Evolutionary conservation across 371 early-diverging fungal species (phyloP).

Genomic region (Thermomucor indicae-seudaticae): DNA sequence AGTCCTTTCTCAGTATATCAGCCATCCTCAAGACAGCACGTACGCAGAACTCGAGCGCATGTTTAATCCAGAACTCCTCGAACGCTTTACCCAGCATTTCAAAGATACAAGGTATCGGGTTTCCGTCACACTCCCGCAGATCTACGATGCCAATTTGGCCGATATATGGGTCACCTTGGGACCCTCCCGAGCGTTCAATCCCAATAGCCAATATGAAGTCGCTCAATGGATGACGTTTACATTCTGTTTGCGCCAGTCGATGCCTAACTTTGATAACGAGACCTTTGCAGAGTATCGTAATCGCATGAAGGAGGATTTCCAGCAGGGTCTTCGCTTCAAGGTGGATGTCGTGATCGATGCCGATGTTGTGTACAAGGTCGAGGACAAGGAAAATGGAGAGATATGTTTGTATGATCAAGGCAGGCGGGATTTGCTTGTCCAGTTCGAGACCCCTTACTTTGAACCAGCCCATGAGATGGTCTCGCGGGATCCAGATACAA

Average conservation of each 20-base stretch:
- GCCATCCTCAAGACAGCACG: constrained; percentile 7
- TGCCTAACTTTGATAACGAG: constrained; percentile 27
- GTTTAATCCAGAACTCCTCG: constrained; percentile 40
- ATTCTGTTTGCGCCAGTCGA: constrained; percentile 16
- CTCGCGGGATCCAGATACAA: constrained; percentile 40
- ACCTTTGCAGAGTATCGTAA: constrained; percentile 37
- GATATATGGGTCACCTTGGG: constrained; percentile 57
- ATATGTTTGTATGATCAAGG: constrained; percentile 43
- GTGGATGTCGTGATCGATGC: constrained; percentile 59
- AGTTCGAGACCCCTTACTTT: constrained; percentile 58
- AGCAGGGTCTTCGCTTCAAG: constrained; percentile 50
- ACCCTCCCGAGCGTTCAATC: constrained; percentile 22
- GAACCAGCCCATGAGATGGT: constrained; percentile 51
- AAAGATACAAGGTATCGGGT: constrained; percentile 22
- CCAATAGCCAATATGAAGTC: constrained; percentile 22
- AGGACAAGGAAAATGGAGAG: constrained; percentile 10
- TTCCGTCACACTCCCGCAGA: constrained; percentile 38
- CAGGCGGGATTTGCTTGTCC: constrained; percentile 43
- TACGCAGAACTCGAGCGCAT: constrained; percentile 23
- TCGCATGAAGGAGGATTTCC: constrained; percentile 39
- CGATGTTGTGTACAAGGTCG: constrained; percentile 39
- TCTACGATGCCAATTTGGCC: constrained; percentile 47
- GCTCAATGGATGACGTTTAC: constrained; percentile 44
- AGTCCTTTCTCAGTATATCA: constrained; percentile 31
- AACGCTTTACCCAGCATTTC: constrained; percentile 24